Conservation (phyloP, 179 eudicot genomes). For the Corrigiola litoralis region DNA sequence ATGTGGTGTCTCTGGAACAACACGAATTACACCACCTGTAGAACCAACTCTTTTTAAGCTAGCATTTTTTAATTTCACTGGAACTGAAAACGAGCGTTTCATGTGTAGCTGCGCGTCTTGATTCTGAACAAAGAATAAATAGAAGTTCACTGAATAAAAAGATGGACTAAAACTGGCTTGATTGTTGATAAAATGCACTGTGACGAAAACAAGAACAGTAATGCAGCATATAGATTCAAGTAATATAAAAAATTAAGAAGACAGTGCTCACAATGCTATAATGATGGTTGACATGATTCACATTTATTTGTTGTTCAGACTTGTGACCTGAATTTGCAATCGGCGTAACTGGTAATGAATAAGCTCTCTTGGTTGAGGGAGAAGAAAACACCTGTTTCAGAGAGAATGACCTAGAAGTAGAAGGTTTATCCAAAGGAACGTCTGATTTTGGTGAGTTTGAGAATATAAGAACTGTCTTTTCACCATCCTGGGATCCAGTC, state of each 20-base stretch:
- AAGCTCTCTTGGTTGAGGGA: slow-evolving; percentile 33
- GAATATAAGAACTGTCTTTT: slow-evolving; percentile 28
- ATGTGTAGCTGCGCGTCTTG: slow-evolving; percentile 29
- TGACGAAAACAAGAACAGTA: background rate
- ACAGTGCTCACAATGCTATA: slow-evolving; percentile 20
- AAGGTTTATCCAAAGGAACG: slow-evolving; percentile 23
- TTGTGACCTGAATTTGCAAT: slow-evolving; percentile 22
- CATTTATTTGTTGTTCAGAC: slow-evolving; percentile 17
- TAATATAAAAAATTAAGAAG: background rate
- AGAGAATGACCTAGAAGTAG: slow-evolving; percentile 34
- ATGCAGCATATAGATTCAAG: background rate
- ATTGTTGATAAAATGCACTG: background rate
- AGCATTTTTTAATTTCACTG: slow-evolving; percentile 32
- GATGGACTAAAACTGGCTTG: background rate
- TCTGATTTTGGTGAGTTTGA: slow-evolving; percentile 26
- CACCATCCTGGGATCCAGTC: slow-evolving; percentile 22
- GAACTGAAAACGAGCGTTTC: slow-evolving; percentile 36
- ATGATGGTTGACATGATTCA: slow-evolving; percentile 9
- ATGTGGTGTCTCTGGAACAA: slow-evolving; percentile 29
- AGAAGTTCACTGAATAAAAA: background rate
- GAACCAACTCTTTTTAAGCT: slow-evolving; percentile 32
- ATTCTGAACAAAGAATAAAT: slow-evolving; percentile 14
- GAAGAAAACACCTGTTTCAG: slow-evolving; percentile 34
- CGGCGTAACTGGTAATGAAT: slow-evolving; percentile 37
- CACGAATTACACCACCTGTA: slow-evolving; percentile 29